Base-by-base conservation (phyloP, 257 asterid genomes). In the Gynochthodes officinalis region DNA sequence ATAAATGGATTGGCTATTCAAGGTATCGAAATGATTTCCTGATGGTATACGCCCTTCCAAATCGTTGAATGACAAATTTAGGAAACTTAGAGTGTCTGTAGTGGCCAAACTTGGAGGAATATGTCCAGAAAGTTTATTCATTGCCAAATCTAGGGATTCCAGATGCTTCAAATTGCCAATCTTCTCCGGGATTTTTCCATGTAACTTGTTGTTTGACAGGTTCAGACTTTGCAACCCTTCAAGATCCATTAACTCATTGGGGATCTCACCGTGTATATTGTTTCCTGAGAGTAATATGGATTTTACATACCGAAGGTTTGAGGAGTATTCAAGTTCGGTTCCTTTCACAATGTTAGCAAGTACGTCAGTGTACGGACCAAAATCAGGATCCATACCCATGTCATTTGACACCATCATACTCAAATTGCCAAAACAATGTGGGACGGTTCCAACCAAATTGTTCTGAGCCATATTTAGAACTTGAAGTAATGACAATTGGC, bases 51-150 rank as follows among this genome's bases (percentile, higher is more conserved):
- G 30, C 30, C 87, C 79, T 2, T 49, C 75, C 33, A 83, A 69
- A 19, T 58, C 50, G 59, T 83, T 83, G 46, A 64, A 80, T 4
- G 84, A 83, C 33, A 80, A 32, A 67, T 79, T 83, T 35, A 83
- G 73, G 59, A 69, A 60, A 58, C 84, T 73, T 21, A 83, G 72
- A 73, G 65, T 28, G 40, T 76, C n/a, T 64, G 80, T 27, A 42
- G 52, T n/a, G 8, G 79, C 46, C 30, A 83, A 64, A 54, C 79
- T 72, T 16, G 48, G 72, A 49, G 84, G 84, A 18, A 83, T 75
- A 13, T 63, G 13, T 23, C 84, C 82, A 0, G 77, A 80, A n/a
- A 80, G 60, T n/a, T 48, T 3, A 27, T 83, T 83, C 23, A 13
- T 40, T 2, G 82, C 67, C 21, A 80, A 0, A 75, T 83, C 84